A percentile compares a stretch with the other conserved stretches of the same genome.
Evolutionary conservation across 805 yeast genomes (phyloP).

Genomic region (Lachancea quebecensis): DNA sequence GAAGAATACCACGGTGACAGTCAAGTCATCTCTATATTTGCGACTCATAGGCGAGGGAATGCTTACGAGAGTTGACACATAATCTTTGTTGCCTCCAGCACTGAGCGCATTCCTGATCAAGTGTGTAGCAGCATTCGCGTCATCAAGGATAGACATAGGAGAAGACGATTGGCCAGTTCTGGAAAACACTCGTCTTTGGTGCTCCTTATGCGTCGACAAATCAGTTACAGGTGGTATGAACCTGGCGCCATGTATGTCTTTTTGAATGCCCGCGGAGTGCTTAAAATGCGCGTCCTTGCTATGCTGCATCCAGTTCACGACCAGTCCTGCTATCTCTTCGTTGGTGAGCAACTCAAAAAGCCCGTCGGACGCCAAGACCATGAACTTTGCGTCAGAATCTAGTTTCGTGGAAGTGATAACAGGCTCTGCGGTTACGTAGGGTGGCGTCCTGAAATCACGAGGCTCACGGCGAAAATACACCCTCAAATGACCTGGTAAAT

Average conservation of each 20-base stretch:
- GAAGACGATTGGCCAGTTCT: constrained; percentile 34
- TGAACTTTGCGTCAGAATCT: constrained; percentile 64
- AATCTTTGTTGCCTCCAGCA: constrained; percentile 82
- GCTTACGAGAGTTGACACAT: constrained; percentile 78
- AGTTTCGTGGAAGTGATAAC: constrained; percentile 78
- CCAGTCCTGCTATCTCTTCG: constrained; percentile 88
- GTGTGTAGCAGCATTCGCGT: constrained; percentile 87
- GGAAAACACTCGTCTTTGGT: constrained; percentile 69
- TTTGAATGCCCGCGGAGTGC: too few species aligned
- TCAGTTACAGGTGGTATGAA: constrained; percentile 42
- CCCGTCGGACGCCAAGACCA: constrained; percentile 93
- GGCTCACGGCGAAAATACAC: constrained; percentile 79
- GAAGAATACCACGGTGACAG: constrained; percentile 92
- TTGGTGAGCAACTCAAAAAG: constrained; percentile 84
- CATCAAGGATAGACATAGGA: constrained; percentile 56
- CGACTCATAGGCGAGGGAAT: constrained; percentile 90
- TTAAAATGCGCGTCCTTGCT: constrained; percentile 25
- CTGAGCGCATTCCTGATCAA: constrained; percentile 86
- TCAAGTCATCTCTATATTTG: constrained; percentile 89
- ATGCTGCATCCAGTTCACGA: constrained; percentile 86
- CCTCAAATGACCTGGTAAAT: constrained; percentile 70
- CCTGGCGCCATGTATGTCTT: neutral
- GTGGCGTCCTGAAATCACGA: constrained; percentile 74
- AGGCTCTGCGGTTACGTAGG: constrained; percentile 96
- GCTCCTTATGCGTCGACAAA: constrained; percentile 47